Evolutionary conservation across 805 yeast species (phyloP).

Genomic region (Groenewaldozyma salmanticensis): DNA sequence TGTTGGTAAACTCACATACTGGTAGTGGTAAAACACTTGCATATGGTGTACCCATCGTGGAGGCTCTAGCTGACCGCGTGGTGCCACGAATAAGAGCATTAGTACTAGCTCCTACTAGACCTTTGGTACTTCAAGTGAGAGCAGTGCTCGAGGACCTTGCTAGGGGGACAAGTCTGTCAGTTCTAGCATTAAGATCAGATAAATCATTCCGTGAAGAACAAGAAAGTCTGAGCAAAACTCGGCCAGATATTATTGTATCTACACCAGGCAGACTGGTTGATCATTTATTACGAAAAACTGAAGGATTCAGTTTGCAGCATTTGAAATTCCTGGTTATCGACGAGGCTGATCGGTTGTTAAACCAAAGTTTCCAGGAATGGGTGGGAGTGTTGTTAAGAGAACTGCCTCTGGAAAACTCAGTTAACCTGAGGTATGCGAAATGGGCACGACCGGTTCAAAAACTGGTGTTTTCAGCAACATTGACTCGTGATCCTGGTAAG

Average conservation of each 20-base stretch:
- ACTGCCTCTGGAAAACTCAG: slow-evolving; percentile 3
- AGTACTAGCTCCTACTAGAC: slow-evolving; percentile 81
- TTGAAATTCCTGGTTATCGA: slow-evolving; percentile 68
- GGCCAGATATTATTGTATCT: slow-evolving; percentile 29
- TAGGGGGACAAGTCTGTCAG: slow-evolving; percentile 57
- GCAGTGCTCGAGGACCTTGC: slow-evolving; percentile 49
- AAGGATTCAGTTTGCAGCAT: slow-evolving; percentile 33
- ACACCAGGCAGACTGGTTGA: slow-evolving; percentile 92
- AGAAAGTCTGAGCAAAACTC: slow-evolving; percentile 30
- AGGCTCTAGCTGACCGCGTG: slow-evolving; percentile 48
- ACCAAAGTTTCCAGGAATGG: slow-evolving; percentile 94
- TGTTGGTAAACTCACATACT: slow-evolving; percentile 85
- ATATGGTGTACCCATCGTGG: slow-evolving; percentile 74
- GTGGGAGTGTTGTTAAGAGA: slow-evolving; percentile 35
- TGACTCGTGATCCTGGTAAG: slow-evolving; percentile 87
- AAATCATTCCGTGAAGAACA: slow-evolving; percentile 57
- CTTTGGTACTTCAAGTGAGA: slow-evolving; percentile 75
- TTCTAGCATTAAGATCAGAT: slow-evolving; percentile 47
- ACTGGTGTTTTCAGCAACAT: slow-evolving; percentile 83
- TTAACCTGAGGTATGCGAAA: slow-evolving; percentile 3
- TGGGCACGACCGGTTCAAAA: slow-evolving; percentile 42
- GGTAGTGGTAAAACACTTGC: slow-evolving; percentile 96
- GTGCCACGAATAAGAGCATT: slow-evolving; percentile 71
- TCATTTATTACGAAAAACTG: slow-evolving; percentile 22
- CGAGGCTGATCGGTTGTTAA: slow-evolving; percentile 92